Evolutionary conservation across 257 asterid species (phyloP), one percentile per base, ranked within the genome.

Genomic region (Linaria vulgaris): DNA sequence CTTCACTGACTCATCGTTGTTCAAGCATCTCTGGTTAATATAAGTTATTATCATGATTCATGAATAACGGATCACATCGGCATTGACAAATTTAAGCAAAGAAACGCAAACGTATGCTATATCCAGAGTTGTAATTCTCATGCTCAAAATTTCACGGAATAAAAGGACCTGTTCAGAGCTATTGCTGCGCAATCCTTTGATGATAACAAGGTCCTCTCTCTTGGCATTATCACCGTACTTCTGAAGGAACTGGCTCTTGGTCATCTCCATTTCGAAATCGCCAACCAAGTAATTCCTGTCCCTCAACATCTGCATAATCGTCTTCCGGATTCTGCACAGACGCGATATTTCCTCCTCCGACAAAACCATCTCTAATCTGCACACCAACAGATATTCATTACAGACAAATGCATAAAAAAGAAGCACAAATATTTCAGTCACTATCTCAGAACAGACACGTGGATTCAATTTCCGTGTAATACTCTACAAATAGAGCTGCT

Each of bases 151-250:
- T 19, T 10, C 14, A n/a, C 12, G 5, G 19, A 4, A 27, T n/a
- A n/a, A 3, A 19, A 23, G 41, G 38, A 88, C 96, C 95, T 82
- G 77, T 6, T 81, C 85, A 46, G 90, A 75, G 77, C 61, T 68
- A 68, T 65, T 73, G 38, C 34, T 72, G 66, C 94, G 84, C 78
- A 74, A 27, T 39, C 69, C 38, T 72, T 88, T 90, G 20, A 61
- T 70, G 17, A 88, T 65, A 63, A 73, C 75, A 0, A 88, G 88
- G 72, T 88, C 96, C 62, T 85, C 91, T 58, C 96, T 81, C 80
- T 85, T 85, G 89, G 85, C 82, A 50, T 73, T 85, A 24, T 85
- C 96, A 5, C 96, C 90, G 45, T 78, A 77, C 80, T 82, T 82
- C 63, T 65, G 60, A 41, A 70, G 12, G 62, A 82, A 82, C 59